These are phyloP conservation scores for Phytophthora rubi DNA, from an alignment of 352 stramenopile species.

Conservation along the genomic window DNA sequence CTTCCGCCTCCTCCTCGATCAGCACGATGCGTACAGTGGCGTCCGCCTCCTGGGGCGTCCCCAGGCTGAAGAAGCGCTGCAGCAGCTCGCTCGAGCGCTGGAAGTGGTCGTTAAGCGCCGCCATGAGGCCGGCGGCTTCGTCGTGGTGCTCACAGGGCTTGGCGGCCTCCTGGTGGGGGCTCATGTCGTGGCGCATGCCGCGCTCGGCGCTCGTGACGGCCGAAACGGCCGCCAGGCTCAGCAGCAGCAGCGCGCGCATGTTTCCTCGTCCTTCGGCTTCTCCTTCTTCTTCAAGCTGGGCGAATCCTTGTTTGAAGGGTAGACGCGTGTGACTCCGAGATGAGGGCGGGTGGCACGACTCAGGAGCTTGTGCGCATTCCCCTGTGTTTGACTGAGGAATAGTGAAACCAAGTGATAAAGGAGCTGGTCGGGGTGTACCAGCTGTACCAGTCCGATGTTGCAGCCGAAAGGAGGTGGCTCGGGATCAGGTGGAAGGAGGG, in stretches of 20 bases:
- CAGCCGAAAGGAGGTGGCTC: not conserved
- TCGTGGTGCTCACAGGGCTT: conserved; percentile 20
- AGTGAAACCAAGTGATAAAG: not conserved
- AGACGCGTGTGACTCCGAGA: conserved; percentile 21
- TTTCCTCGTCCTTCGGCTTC: conserved; percentile 23
- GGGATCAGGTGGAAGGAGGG: conserved; percentile 12
- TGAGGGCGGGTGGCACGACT: conserved; percentile 19
- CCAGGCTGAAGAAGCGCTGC: conserved; percentile 44
- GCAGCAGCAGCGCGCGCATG: conserved; percentile 25
- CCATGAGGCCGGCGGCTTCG: conserved; percentile 30
- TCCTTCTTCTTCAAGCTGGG: conserved; percentile 44
- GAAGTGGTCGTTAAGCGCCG: conserved; percentile 44
- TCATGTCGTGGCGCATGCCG: conserved; percentile 9
- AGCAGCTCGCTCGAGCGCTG: conserved; percentile 47
- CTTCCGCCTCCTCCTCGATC: conserved; percentile 35
- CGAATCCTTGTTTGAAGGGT: conserved; percentile 37
- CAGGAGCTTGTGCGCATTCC: not conserved
- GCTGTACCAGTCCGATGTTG: not conserved
- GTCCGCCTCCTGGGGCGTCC: conserved; percentile 8
- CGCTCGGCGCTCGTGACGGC: conserved; percentile 29
- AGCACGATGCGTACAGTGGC: conserved; percentile 42
- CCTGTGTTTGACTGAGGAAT: conserved; percentile 4
- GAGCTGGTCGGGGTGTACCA: conserved; percentile 2
- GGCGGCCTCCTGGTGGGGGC: conserved; percentile 1
- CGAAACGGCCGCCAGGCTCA: conserved; percentile 28